These are phyloP conservation scores for Pichia rugopelliculosa DNA, from an alignment of 805 yeast species.

Conservation along the genomic window DNA sequence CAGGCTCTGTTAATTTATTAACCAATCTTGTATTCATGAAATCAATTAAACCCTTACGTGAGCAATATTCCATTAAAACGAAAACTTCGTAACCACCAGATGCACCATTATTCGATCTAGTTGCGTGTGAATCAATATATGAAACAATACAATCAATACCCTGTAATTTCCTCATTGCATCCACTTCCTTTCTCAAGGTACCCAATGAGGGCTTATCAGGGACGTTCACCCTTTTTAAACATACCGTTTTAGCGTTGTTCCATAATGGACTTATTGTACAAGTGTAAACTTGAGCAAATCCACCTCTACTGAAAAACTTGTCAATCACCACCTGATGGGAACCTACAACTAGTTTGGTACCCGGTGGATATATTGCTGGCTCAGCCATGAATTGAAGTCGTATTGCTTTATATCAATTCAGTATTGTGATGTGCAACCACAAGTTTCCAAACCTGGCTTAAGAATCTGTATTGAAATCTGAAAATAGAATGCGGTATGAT, in stretches of 20 bases:
- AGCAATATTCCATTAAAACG: constrained; percentile 73
- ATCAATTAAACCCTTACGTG: constrained; percentile 68
- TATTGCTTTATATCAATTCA: not conserved
- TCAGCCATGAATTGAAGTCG: not conserved
- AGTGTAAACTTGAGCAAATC: constrained; percentile 73
- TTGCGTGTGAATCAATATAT: constrained; percentile 73
- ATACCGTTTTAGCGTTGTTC: constrained; percentile 41
- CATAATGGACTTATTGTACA: constrained; percentile 45
- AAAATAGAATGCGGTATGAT: not conserved
- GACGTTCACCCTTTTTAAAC: constrained; percentile 68
- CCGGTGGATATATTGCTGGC: constrained; percentile 27
- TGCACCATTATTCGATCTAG: constrained; percentile 31
- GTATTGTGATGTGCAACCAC: not conserved
- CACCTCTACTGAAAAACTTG: constrained; percentile 44
- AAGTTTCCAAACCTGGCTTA: not conserved
- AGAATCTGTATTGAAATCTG: not conserved
- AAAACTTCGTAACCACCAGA: constrained; percentile 63
- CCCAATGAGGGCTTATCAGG: constrained; percentile 62
- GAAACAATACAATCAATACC: constrained; percentile 54
- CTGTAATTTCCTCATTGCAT: constrained; percentile 62
- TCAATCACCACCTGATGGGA: constrained; percentile 38
- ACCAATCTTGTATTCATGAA: constrained; percentile 69
- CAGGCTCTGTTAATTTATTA: constrained; percentile 59
- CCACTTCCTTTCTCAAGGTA: constrained; percentile 65
- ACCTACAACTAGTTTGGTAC: constrained; percentile 44